A percentile compares a stretch with the other conserved stretches of the same genome.
Evolutionary conservation across 345 rosid species (phyloP).

Genomic region (Laguncularia racemosa): DNA sequence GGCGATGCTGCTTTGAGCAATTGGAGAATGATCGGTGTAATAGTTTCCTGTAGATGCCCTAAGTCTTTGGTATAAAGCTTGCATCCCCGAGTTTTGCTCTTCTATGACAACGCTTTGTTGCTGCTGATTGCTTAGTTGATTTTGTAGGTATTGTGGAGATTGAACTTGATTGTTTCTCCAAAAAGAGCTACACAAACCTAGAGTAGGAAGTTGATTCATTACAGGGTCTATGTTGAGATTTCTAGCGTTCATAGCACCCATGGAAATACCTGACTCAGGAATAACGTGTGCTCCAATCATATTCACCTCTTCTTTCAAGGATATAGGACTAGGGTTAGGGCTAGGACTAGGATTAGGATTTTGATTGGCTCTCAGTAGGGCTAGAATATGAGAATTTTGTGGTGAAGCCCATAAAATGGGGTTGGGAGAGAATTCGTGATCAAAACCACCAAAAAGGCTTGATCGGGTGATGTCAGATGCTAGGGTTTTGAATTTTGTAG

Average conservation of each 20-base stretch:
- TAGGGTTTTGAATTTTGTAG: conserved; percentile 31
- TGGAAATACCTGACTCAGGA: conserved; percentile 24
- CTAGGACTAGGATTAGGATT: conserved; percentile 37
- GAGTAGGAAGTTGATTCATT: conserved; percentile 26
- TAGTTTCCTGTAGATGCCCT: conserved; percentile 29
- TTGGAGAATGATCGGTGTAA: conserved; percentile 4
- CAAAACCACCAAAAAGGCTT: conserved; percentile 29
- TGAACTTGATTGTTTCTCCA: conserved; percentile 34
- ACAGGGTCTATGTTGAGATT: conserved; percentile 32
- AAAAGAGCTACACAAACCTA: conserved; percentile 32
- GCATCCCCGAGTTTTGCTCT: conserved; percentile 41
- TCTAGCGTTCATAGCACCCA: conserved; percentile 18
- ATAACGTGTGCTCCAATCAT: conserved; percentile 28
- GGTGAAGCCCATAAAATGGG: conserved; percentile 45
- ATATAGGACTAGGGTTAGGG: conserved; percentile 15
- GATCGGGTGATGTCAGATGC: conserved; percentile 45
- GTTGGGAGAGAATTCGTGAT: conserved; percentile 32
- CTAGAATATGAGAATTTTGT: conserved; percentile 41
- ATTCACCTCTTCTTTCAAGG: conserved; percentile 42
- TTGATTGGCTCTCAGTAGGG: conserved; percentile 34
- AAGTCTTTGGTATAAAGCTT: conserved; percentile 57
- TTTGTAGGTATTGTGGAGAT: conserved; percentile 3
- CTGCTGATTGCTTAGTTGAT: conserved; percentile 15
- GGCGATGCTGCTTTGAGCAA: background rate
- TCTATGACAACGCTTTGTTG: conserved; percentile 34